Percentiles rank a stretch among this genome's conserved stretches.
These are phyloP conservation scores for Phytopythium chamaehyphon DNA, from an alignment of 352 stramenopile genomes.

Conservation along the genomic window DNA sequence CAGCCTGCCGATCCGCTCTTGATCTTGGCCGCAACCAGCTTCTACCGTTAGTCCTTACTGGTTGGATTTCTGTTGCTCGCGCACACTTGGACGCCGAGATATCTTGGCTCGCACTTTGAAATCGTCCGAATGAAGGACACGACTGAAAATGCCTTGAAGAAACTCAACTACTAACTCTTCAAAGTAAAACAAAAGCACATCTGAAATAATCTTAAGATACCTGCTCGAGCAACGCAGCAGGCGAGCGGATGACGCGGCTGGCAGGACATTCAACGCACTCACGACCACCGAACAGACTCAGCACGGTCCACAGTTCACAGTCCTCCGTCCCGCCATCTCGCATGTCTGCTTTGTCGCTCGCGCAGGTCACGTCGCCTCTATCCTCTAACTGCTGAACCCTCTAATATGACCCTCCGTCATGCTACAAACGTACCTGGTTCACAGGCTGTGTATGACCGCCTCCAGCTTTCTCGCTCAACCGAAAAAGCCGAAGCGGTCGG, in stretches of 20 bases:
- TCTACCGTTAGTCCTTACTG: conserved; percentile 28
- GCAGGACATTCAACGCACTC: too few relatives aligned
- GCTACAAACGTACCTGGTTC: neutral
- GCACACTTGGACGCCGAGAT: conserved; percentile 23
- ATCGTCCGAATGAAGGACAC: too few relatives aligned
- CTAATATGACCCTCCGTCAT: conserved; percentile 4
- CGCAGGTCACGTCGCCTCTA: neutral
- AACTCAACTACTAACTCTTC: too few relatives aligned
- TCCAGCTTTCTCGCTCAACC: conserved; percentile 18
- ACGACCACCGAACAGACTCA: too few relatives aligned
- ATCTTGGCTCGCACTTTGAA: conserved; percentile 19
- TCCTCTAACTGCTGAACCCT: neutral
- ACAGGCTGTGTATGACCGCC: neutral
- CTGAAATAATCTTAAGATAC: too few relatives aligned
- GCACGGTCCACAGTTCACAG: too few relatives aligned
- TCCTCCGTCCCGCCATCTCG: too few relatives aligned
- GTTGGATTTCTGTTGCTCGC: conserved; percentile 26
- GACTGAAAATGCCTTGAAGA: too few relatives aligned
- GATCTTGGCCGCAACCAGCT: conserved; percentile 10
- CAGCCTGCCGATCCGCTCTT: conserved; percentile 22
- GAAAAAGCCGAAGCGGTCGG: conserved; percentile 75
- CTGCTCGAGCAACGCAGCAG: too few relatives aligned
- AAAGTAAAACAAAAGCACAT: too few relatives aligned
- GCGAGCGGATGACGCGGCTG: too few relatives aligned
- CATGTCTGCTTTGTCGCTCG: neutral